Conservation (phyloP, 139 green algal genomes). For the Eudorina sp. region DNA sequence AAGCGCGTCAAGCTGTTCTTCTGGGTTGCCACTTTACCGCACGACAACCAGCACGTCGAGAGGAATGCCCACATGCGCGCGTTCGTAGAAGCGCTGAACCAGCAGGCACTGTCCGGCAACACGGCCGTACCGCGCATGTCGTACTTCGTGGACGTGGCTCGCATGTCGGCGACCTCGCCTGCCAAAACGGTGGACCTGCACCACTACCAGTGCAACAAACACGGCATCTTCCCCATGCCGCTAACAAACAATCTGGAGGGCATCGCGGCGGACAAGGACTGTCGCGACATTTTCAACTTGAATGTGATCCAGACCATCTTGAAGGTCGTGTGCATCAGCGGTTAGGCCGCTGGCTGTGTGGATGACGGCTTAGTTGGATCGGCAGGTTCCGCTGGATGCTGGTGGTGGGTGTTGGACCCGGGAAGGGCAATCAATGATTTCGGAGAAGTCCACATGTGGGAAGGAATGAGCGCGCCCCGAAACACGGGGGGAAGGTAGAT, state of each 20-base stretch:
- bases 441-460: no score
- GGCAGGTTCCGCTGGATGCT: no score
- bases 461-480: no score
- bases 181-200: not conserved
- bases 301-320: slow-evolving; percentile 8
- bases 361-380: no score
- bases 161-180: not conserved
- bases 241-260: not conserved
- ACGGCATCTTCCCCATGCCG: not conserved
- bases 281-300: not conserved
- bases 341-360: no score
- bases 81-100: not conserved
- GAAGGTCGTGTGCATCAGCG: not conserved
- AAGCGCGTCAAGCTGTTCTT: not conserved
- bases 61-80: not conserved
- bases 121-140: not conserved
- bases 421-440: no score
- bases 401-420: no score
- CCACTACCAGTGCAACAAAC: slow-evolving; percentile 3
- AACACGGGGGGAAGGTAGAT: no score
- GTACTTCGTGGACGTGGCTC: not conserved
- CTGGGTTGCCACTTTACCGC: slow-evolving; percentile 1
- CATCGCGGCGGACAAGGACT: not conserved
- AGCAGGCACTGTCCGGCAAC: not conserved
- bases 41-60: not conserved